Conservation (phyloP, 805 yeast genomes). For the Candida boidinii region DNA sequence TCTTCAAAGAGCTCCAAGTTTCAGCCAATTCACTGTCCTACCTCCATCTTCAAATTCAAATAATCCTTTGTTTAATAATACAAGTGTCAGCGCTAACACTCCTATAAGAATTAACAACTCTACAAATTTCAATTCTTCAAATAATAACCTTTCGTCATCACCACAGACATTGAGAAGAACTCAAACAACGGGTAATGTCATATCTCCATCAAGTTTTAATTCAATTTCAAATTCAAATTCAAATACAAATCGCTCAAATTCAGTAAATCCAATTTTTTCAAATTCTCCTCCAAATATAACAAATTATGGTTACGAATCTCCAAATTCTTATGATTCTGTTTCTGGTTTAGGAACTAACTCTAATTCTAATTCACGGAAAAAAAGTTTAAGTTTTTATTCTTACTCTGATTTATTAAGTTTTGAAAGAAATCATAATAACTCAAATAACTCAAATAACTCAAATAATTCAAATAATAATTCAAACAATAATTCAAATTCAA, state of each 20-base stretch:
- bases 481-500: background rate
- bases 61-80: too few species aligned
- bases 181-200: conserved; percentile 2
- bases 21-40: too few species aligned
- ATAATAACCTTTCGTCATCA: conserved; percentile 1
- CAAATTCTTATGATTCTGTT: background rate
- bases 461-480: background rate
- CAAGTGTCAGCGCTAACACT: too few species aligned
- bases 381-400: conserved; percentile 24
- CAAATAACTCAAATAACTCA: background rate
- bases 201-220: too few species aligned
- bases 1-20: too few species aligned
- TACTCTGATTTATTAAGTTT: conserved; percentile 22
- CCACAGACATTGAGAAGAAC: conserved; percentile 4
- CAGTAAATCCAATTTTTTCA: background rate
- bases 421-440: conserved; percentile 10
- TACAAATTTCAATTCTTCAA: too few species aligned
- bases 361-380: conserved; percentile 7
- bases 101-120: too few species aligned
- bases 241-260: too few species aligned
- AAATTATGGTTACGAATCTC: conserved; percentile 1
- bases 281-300: background rate
- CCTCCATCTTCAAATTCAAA: too few species aligned
- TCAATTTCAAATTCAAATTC: too few species aligned
- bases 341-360: background rate